Percentiles rank a stretch among this genome's conserved stretches.
Conservation (phyloP, 1,284 basidiomycete genomes). For the Retiboletus flavoniger region DNA sequence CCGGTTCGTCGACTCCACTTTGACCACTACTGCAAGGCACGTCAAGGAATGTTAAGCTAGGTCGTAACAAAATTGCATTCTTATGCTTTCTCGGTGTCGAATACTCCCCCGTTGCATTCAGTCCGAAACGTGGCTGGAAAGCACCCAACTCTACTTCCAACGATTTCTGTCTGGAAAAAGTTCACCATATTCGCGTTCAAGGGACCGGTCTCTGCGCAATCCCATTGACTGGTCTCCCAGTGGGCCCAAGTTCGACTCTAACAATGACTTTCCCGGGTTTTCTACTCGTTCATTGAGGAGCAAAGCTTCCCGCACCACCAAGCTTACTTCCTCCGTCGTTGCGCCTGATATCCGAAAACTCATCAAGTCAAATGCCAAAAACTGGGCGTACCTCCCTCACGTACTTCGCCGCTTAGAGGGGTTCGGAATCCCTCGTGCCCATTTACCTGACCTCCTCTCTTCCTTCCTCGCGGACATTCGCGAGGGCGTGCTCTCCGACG, state of each 20-base stretch:
- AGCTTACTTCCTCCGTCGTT: neutral
- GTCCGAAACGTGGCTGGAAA: constrained; percentile 18
- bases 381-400: constrained; percentile 32
- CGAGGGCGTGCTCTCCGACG: constrained; percentile 25
- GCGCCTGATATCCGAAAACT: constrained; percentile 18
- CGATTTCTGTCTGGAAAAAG: constrained; percentile 14
- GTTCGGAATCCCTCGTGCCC: constrained; percentile 38
- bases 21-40: too few species aligned
- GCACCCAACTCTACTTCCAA: constrained; percentile 17
- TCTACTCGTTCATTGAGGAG: neutral
- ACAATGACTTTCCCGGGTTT: neutral
- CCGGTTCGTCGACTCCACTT: too few species aligned
- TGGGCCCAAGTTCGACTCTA: neutral
- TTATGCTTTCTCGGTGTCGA: constrained; percentile 11
- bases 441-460: constrained; percentile 33
- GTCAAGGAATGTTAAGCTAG: constrained; percentile 1
- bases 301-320: neutral
- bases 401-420: constrained; percentile 33
- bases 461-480: constrained; percentile 32
- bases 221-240: neutral
- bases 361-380: constrained; percentile 20
- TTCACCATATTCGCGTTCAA: neutral
- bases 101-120: constrained; percentile 9
- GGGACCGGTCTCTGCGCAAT: neutral
- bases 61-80: neutral